phyloP scores from a whole-genome alignment of 768 basidiomycete genomes.

The Russula foetens region DNA sequence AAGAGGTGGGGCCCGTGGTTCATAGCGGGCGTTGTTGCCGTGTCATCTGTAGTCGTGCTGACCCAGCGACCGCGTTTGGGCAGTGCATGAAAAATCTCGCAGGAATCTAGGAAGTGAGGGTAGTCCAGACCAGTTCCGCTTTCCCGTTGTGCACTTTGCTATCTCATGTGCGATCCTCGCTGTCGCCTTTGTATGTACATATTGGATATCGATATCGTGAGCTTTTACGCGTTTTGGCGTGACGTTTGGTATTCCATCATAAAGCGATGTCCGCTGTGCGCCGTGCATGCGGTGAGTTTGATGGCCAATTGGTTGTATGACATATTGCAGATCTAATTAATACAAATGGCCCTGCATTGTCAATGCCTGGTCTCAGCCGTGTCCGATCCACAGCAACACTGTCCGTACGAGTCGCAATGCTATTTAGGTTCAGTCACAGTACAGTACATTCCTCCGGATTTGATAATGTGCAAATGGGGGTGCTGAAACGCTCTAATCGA shows the following conservation, averaged over 20 bases:
- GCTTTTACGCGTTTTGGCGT: background rate
- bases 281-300: background rate
- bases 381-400: no score
- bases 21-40: conserved; percentile 37
- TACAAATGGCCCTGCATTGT: background rate
- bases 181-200: background rate
- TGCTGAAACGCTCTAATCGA: no score
- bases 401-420: no score
- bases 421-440: no score
- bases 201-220: background rate
- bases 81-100: background rate
- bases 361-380: no score
- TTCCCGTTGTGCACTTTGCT: no score
- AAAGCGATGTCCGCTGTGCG: no score
- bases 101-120: background rate
- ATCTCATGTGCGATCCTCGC: no score
- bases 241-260: background rate
- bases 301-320: background rate
- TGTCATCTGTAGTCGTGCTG: conserved; percentile 22
- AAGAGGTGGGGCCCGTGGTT: conserved; percentile 25
- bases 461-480: no score
- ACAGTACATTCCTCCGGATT: no score
- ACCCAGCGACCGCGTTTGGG: background rate
- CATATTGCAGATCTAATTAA: background rate
- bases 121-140: no score